Conservation (phyloP, 1,139 yeast species). For the Scheffersomyces illinoinensis region DNA sequence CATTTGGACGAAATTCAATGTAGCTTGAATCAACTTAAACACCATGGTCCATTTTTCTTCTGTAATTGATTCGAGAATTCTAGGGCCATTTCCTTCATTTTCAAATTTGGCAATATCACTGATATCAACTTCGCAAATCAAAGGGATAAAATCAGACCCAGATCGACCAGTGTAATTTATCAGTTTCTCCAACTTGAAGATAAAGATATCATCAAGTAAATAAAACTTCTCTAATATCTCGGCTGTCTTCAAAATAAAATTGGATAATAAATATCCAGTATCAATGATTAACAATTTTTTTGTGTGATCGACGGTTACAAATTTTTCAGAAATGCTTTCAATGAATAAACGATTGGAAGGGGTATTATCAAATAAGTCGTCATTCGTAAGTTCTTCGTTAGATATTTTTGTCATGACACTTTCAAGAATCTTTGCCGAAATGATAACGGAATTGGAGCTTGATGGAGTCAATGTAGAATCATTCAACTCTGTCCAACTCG, state of each 20-base stretch:
- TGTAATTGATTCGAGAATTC: slow-evolving; percentile 7
- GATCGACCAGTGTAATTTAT: not conserved
- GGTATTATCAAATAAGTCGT: not conserved
- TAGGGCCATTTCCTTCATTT: slow-evolving; percentile 4
- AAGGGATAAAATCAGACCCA: slow-evolving; percentile 6
- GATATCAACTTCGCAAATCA: slow-evolving; percentile 12
- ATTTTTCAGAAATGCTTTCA: not conserved
- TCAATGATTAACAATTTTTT: not conserved
- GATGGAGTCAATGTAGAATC: slow-evolving; percentile 3
- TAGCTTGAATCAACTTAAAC: slow-evolving; percentile 5
- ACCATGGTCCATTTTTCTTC: slow-evolving; percentile 6
- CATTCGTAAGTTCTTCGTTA: not conserved
- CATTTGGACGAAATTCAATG: slow-evolving; percentile 16
- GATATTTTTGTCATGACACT: not conserved
- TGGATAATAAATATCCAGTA: slow-evolving; percentile 1
- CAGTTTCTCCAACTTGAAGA: slow-evolving; percentile 12
- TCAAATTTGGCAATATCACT: not conserved
- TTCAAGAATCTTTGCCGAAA: slow-evolving; percentile 2
- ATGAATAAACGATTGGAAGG: not conserved
- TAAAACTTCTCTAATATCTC: slow-evolving; percentile 7
- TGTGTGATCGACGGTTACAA: not conserved
- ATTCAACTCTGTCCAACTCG: not conserved
- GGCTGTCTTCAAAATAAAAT: slow-evolving; percentile 1
- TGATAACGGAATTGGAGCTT: slow-evolving; percentile 4
- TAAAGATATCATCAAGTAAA: slow-evolving; percentile 12